Base-by-base conservation (phyloP, 2,329 filamentous ascomycete genomes). In the Chaetothyriales sp. region DNA sequence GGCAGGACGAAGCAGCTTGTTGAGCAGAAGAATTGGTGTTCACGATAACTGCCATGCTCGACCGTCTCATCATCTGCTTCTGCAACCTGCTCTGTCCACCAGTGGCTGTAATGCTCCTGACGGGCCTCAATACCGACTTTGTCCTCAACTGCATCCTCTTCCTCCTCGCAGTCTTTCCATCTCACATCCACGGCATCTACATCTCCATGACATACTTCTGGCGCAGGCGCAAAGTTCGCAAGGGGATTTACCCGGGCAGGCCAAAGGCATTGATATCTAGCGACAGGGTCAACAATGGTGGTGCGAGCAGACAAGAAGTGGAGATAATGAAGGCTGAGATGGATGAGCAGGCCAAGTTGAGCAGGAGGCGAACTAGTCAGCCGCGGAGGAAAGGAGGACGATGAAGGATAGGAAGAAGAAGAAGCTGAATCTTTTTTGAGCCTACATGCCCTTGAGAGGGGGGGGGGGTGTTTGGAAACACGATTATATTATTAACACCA, bases 21-120 rank as follows among this genome's bases (percentile, higher is more conserved):
- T 10, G 7, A 32, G 2, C 28, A 10, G 28, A 32, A 32, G 28
- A 32, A 32, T 32, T 9, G 28, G 8, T 32, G n/a, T 10, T 32
- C 9, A 9, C 7, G 8, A 32, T 10, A 44, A 15, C 43, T 44
- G 18, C 43, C 43, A 19, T 63, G 43, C 53, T 63, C 48, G 65
- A 66, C 51, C 65, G 66, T 36, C 52, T 67, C 48, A 52, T 60
- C 52, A 61, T 69, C 45, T 62, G 61, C 32, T 47, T 62, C 46
- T 57, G 68, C 56, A 70, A 69, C 60, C 61, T 69, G 49, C 60
- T 69, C 60, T 70, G 68, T 51, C 67, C 67, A 3, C 66, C 67
- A 0, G 52, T 66, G 3, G 62, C 64, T 3, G 64, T 70, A 4
- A 51, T 62, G 18, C 62, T 69, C 46, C 57, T 70, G 18, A 62